Evolutionary conservation across 257 asterid genomes (phyloP), one percentile per base, ranked within the genome.

Genomic region (Solanum sitiens): DNA sequence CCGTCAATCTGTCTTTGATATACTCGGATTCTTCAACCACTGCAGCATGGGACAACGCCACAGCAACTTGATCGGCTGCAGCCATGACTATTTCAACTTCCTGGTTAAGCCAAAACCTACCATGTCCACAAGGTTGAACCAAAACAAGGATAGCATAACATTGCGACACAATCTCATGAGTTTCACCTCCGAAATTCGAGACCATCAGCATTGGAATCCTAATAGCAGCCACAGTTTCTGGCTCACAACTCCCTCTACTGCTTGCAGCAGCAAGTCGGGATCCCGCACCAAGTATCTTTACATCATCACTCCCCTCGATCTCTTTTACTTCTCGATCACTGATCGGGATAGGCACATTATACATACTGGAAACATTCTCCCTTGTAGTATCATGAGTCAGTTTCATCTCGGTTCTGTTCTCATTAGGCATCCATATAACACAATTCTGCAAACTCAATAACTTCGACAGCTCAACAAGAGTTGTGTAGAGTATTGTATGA

Each of bases 181-280:
- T 96, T 37, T 98, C 99, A 13, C 98, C 98, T 83, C 94, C 90
- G 91, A 96, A 97, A 88, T 97, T 94, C 30, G 94, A 91, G 86
- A 93, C 99, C 91, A 91, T 93, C 44, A 97, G 94, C 96, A 96
- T 95, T n/a, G 99, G 99, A 98, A 97, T 95, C 87, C 99, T 89
- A 86, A 96, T 96, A 15, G 99, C 98, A 56, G 99, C 99, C 84
- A 94, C 98, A 30, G 96, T 86, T 63, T 96, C 99, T 2, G 92
- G 92, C 74, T 91, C 98, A 30, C 86, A 90, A 16, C 89, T 86
- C 30, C 92, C 94, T 11, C 91, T 95, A 86, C 96, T 89, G 79
- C 99, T 97, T 74, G 96, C 95, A 67, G 91, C 73, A 56, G 99
- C 95, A 87, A 97, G 98, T n/a, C 93, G 89, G 1, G 98, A 94